A percentile compares a stretch with the other conserved stretches of the same genome.
These are phyloP conservation scores for Sugiyamaella xylanicola DNA, from an alignment of 1,139 yeast genomes.

Conservation along the genomic window DNA sequence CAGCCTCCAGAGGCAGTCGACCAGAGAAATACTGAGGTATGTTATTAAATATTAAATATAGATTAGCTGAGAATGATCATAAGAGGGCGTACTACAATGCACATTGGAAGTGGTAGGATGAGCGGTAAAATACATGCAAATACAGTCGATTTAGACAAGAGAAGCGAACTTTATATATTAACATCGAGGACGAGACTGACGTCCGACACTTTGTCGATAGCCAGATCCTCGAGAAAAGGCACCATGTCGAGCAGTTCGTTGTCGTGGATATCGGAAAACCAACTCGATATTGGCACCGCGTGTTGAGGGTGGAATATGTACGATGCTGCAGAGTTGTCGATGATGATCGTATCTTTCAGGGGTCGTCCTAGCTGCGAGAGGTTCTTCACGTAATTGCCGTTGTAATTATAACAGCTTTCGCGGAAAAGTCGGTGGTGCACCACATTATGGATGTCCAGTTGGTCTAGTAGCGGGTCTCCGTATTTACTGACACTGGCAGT, in stretches of 20 bases:
- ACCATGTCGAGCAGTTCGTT: constrained; percentile 89
- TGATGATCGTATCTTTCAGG: constrained; percentile 76
- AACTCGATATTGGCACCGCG: constrained; percentile 95
- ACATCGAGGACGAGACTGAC: constrained; percentile 44
- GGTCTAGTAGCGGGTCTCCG: constrained; percentile 93
- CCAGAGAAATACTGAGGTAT: too few relatives aligned
- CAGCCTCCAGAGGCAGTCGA: not conserved
- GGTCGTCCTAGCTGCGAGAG: constrained; percentile 94
- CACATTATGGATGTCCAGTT: constrained; percentile 68
- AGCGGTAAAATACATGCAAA: constrained; percentile 9
- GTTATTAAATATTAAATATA: not conserved
- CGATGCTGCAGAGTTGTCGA: constrained; percentile 97
- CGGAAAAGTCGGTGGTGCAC: constrained; percentile 92
- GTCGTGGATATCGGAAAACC: constrained; percentile 98
- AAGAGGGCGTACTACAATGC: constrained; percentile 6
- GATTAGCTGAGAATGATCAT: not conserved
- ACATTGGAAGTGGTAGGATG: not conserved
- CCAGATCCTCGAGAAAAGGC: constrained; percentile 85
- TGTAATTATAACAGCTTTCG: constrained; percentile 77
- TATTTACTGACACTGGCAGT: constrained; percentile 95
- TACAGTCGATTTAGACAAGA: not conserved
- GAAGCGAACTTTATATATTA: constrained; percentile 20
- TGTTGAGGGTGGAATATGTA: constrained; percentile 97
- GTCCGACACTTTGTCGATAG: constrained; percentile 68
- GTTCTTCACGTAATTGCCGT: constrained; percentile 93